These are phyloP conservation scores for Lipomyces yamanashiensis DNA, from an alignment of 805 yeast genomes.

Conservation along the genomic window DNA sequence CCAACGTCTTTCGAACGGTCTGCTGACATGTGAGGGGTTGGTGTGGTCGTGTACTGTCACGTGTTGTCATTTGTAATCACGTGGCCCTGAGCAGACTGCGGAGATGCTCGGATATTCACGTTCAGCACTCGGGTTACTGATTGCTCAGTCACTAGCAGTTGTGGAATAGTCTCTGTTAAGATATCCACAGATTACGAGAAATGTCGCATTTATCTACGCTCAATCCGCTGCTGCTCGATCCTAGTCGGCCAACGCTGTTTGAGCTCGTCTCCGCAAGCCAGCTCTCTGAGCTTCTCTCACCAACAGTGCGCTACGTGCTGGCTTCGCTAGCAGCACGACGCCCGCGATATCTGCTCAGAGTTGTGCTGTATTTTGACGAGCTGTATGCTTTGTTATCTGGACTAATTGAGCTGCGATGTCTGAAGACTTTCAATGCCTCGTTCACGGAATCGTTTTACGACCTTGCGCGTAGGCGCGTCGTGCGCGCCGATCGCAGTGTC, in stretches of 20 bases:
- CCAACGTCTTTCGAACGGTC: too few relatives aligned
- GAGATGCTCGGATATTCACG: too few relatives aligned
- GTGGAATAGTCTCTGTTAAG: neutral
- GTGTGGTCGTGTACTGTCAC: too few relatives aligned
- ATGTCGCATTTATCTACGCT: conserved; percentile 48
- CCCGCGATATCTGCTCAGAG: conserved; percentile 67
- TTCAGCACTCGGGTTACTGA: too few relatives aligned
- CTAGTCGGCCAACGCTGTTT: conserved; percentile 81
- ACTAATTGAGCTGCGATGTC: conserved; percentile 68
- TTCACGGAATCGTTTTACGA: conserved; percentile 95
- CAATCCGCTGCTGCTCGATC: conserved; percentile 75
- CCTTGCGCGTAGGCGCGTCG: conserved; percentile 60
- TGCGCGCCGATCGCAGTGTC: conserved; percentile 42
- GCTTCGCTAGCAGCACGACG: conserved; percentile 79
- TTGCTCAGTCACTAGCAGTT: too few relatives aligned
- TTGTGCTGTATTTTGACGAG: conserved; percentile 79
- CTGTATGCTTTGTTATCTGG: conserved; percentile 65
- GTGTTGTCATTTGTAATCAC: too few relatives aligned
- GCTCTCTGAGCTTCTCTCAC: conserved; percentile 74
- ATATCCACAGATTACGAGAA: neutral
- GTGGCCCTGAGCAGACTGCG: too few relatives aligned
- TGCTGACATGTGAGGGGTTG: too few relatives aligned
- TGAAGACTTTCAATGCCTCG: conserved; percentile 77
- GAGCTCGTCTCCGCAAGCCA: conserved; percentile 85
- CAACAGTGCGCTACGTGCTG: conserved; percentile 77